A percentile compares a stretch with the other conserved stretches of the same genome.
Conservation (phyloP, 306 rosid genomes). For the Trichosanthes cucumerina region DNA sequence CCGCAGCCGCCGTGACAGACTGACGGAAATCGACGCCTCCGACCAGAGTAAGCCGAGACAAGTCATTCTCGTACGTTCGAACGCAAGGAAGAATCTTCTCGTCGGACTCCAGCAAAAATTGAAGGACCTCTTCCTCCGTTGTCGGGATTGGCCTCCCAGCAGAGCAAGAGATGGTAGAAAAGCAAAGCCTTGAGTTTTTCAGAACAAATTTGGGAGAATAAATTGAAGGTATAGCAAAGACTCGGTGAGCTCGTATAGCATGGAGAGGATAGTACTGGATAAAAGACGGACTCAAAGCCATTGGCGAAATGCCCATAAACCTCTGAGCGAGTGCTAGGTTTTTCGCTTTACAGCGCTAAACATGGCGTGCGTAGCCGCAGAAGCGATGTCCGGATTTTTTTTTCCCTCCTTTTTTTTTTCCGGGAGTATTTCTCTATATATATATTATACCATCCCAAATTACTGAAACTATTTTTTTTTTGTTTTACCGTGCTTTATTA, state of each 20-base stretch:
- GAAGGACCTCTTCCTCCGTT: slow-evolving; percentile 63
- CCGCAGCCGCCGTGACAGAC: slow-evolving; percentile 79
- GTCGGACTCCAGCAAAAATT: slow-evolving; percentile 50
- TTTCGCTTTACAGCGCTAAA: not conserved
- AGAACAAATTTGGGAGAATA: slow-evolving; percentile 8
- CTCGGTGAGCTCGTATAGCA: not conserved
- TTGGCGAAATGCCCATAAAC: not conserved
- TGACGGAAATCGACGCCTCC: slow-evolving; percentile 71
- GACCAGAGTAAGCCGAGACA: slow-evolving; percentile 48
- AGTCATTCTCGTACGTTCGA: slow-evolving; percentile 63
- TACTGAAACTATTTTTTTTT: too few species aligned
- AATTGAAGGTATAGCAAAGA: not conserved
- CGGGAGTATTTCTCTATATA: not conserved
- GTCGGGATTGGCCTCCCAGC: slow-evolving; percentile 32
- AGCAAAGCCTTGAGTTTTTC: slow-evolving; percentile 12
- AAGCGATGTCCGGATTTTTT: not conserved
- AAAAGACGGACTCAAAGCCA: not conserved
- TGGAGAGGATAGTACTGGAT: not conserved
- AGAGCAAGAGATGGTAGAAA: slow-evolving; percentile 33
- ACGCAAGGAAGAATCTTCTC: slow-evolving; percentile 66
- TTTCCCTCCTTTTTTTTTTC: too few species aligned
- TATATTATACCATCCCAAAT: too few species aligned
- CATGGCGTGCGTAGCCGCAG: not conserved
- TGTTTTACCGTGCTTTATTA: too few species aligned
- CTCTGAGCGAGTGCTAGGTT: not conserved